Evolutionary conservation across 371 early-diverging fungal genomes (phyloP), one percentile per base, ranked within the genome.

Genomic region (Rhizopus stolonifer): DNA sequence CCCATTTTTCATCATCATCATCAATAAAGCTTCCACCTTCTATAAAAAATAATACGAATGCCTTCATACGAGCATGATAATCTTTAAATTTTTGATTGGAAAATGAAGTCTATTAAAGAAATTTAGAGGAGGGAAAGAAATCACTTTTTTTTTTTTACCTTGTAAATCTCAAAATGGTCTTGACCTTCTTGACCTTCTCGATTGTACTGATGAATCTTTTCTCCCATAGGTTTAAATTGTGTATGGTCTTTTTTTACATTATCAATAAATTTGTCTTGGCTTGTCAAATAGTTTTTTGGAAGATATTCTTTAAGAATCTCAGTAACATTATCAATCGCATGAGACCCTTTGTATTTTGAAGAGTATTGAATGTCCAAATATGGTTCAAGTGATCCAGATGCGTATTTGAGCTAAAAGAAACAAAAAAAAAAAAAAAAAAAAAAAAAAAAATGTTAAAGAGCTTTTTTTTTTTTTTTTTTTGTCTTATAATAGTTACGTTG

Each of bases 1-100:
- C 87, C 96, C 96, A 96, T 49, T 82, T 78, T 24, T 82, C 83
- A 55, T 96, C 95, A 29, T 81, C 77, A 15, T 85, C 88, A 33
- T 96, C 92, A 46, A 96, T 85, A 46, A 80, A 89, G 23, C 85
- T 83, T n/a, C 92, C 90, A 24, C 94, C 97, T 58, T 96, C 97
- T 47, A 96, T 92, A 58, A 83, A 94, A 25, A 89, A 83, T 47
- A 93, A 72, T 13, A 88, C 72, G 67, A 96, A 87, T 17, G 82
- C 52, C 46, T 89, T 89, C 65, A 94, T 69, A 26, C 92, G 77
- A 33, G 69, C 76, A 70, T 94, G 91, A 60, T 87, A 94, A 19
- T 83, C 85, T 54, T 75, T 64, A 56, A 91, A 89, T 15, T 80
- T 69, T 8, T 75, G 80, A 21, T 83, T 81, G 1, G 65, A 57